Evolutionary conservation across 768 basidiomycete species (phyloP), one percentile per base, ranked within the genome.

Genomic region (Ramaria rubella): DNA sequence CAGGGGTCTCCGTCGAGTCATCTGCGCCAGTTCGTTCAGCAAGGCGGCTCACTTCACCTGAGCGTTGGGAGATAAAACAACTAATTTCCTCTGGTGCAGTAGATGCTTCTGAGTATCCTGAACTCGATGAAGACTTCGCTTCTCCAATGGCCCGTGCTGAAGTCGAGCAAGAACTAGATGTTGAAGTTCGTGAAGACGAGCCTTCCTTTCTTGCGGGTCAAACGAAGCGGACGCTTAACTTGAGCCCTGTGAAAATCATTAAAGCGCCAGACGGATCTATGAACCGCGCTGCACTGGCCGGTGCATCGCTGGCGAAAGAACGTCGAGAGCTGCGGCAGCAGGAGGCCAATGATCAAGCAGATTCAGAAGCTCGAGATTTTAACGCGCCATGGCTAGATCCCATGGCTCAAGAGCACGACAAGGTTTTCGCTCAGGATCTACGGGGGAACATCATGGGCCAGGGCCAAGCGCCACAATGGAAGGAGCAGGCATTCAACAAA

Each of bases 51-150:
- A 94, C 94, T 1, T 94, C 90, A 6, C 96, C 96, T 1, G 96
- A 99, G 70, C 84, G 96, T 27, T 99, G 96, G 94, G 96, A 99
- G 74, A 94, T 99, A 71, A 97, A 98, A 70, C 96, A 98, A 68
- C 82, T 99, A 56, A 96, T 98, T 55, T 90, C 96, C 1, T 96
- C 94, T 29, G 96, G 96, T 42, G 90, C 85, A 15, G 81, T 97
- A 54, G 85, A 86, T 61, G 87, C 94, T 11, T 87, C 94, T 4
- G 96, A 98, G 68, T 95, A 94, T 64, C 94, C 93, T 2, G 90
- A 95, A 29, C 75, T 96, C 51, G 90, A 94, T 60, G 92, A 94
- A 63, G 90, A 93, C 58, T 81, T 87, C 67, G 79, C 70, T 53
- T 86, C 90, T 64, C 84, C 87, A 1, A 77, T 81, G 65, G 84